A percentile compares a stretch with the other conserved stretches of the same genome.
These are phyloP conservation scores for Spathaspora arborariae DNA, from an alignment of 805 yeast species.

Conservation along the genomic window DNA sequence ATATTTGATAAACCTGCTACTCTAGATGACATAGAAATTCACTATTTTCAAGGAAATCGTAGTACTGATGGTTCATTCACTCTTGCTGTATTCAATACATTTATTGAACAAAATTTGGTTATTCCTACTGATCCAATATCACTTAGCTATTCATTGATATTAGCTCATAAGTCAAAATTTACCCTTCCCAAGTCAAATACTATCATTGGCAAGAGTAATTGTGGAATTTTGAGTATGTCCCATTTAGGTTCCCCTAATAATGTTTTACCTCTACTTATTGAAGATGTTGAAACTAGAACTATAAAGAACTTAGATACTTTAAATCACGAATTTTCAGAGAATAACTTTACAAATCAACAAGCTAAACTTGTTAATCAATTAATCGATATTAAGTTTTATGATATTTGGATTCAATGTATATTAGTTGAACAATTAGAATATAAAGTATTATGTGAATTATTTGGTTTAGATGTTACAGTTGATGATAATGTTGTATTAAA, in stretches of 20 bases:
- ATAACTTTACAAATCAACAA: constrained; percentile 1
- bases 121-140: constrained; percentile 61
- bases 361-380: constrained; percentile 34
- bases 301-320: constrained; percentile 16
- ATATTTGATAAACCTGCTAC: constrained; percentile 26
- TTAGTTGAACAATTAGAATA: constrained; percentile 14
- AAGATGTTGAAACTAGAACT: constrained; percentile 37
- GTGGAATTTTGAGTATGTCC: constrained; percentile 43
- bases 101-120: constrained; percentile 21
- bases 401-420: constrained; percentile 43
- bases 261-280: constrained; percentile 54
- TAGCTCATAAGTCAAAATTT: constrained; percentile 43
- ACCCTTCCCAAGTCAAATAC: constrained; percentile 33
- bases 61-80: constrained; percentile 28
- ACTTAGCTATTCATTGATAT: constrained; percentile 41
- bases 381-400: constrained; percentile 41
- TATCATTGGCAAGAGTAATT: constrained; percentile 10
- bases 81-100: constrained; percentile 51
- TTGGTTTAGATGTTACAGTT: constrained; percentile 11
- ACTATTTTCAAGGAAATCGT: constrained; percentile 10
- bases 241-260: constrained; percentile 47
- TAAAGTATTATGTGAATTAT: constrained; percentile 10
- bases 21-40: constrained; percentile 17
- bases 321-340: constrained; percentile 4
- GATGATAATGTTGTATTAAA: not conserved